phyloP scores from a whole-genome alignment of 148 eudicot species.

The Rhododendron mucronatum region DNA sequence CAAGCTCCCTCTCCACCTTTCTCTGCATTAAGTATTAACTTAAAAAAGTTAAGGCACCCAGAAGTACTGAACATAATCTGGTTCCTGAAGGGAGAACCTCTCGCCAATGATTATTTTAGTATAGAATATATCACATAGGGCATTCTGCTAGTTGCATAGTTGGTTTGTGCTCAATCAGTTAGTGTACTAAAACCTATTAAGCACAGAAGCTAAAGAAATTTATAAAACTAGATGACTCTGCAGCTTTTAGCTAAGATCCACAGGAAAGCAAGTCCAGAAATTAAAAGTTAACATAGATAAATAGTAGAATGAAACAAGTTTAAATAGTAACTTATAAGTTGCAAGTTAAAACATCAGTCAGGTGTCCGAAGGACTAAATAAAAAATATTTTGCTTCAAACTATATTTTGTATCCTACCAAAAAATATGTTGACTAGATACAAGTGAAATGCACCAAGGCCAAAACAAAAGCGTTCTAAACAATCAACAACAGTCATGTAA shows the following conservation, averaged over 20 bases:
- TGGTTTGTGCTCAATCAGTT: neutral
- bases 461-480: neutral
- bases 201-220: neutral
- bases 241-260: neutral
- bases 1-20: slow-evolving; percentile 74
- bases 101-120: neutral
- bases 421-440: neutral
- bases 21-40: slow-evolving; percentile 39
- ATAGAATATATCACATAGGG: neutral
- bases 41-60: neutral
- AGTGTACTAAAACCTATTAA: neutral
- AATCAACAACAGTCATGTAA: neutral
- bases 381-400: neutral
- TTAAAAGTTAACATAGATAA: neutral
- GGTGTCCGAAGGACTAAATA: neutral
- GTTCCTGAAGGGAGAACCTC: neutral
- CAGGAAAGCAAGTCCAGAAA: neutral
- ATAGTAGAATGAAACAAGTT: neutral
- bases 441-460: neutral
- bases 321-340: neutral
- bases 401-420: neutral
- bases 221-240: neutral
- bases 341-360: neutral
- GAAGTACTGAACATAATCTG: slow-evolving; percentile 4
- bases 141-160: neutral